Evolutionary conservation across 2,329 filamentous ascomycete genomes (phyloP), one percentile per base, ranked within the genome.

Genomic region (Alternaria triticimaculans): DNA sequence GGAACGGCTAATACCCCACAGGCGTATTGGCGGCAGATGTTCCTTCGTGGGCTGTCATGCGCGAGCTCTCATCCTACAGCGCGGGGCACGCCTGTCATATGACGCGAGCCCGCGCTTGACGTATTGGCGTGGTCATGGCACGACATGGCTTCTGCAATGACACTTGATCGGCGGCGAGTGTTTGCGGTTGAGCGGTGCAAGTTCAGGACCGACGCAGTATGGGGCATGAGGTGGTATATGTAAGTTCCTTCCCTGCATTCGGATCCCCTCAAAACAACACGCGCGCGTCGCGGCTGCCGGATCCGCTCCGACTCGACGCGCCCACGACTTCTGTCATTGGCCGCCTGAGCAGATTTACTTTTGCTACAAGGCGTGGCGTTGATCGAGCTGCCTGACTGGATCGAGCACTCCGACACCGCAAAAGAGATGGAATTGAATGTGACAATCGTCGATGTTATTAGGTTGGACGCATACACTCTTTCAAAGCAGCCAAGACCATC

Each of bases 1-100:
- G 55, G 49, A 55, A 55, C 66, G 68, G 66, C 58, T 70, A 65
- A 67, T 64, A 62, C 58, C 57, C 63, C 58, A 60, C 58, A 43
- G 46, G 15, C 48, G 48, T 33, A 56, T 56, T 9, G 18, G 54
- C 64, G 62, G 66, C 66, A 68, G 37, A 50, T 62, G 23, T 23
- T 64, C 41, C 51, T 55, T 44, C 21, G 58, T 41, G 28, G 7
- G 45, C 56, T 58, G 63, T 66, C 60, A 65, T 57, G 65, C 63
- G 58, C 61, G 51, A 23, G 43, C 20, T 26, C 33, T 49, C 62
- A 49, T 64, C 48, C 58, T 58, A 58, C 62, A 28, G 60, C 62
- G 66, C 60, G 63, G 65, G 65, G 67, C 44, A 58, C n/a, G 43
- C n/a, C 56, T 50, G 37, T 33, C 60, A 55, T 44, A 69, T 60